phyloP scores from a whole-genome alignment of 352 stramenopile species.

The Pythium aquatile region DNA sequence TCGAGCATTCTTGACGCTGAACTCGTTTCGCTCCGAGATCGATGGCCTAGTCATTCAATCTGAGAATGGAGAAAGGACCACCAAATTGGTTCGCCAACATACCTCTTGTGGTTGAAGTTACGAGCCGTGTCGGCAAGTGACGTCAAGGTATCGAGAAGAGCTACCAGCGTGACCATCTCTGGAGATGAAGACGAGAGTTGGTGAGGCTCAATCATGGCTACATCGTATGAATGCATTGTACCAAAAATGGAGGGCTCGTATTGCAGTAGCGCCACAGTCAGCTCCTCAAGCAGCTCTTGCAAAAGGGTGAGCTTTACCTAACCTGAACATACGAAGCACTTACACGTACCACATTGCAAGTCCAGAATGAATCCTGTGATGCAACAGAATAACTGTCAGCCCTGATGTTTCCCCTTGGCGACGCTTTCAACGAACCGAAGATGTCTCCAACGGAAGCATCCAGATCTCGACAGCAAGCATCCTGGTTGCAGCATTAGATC shows the following conservation, averaged over 20 bases:
- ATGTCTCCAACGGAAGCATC: conserved; percentile 82
- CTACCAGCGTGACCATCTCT: conserved; percentile 75
- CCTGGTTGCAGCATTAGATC: conserved; percentile 31
- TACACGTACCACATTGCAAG: conserved; percentile 61
- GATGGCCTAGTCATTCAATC: conserved; percentile 32
- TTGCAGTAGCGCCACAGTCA: conserved; percentile 66
- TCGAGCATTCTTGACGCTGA: conserved; percentile 58
- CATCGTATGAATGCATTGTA: conserved; percentile 18
- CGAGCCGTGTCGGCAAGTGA: conserved; percentile 59
- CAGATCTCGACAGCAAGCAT: conserved; percentile 74
- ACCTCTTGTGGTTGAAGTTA: conserved; percentile 79
- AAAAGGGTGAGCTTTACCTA: neutral
- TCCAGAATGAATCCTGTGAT: conserved; percentile 77
- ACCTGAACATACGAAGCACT: neutral
- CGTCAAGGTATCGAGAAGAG: conserved; percentile 70
- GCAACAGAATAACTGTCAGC: neutral
- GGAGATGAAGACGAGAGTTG: neutral
- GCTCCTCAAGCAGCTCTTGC: conserved; percentile 71
- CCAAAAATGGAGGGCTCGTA: conserved; percentile 73
- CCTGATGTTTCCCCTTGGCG: neutral
- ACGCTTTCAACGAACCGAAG: conserved; percentile 45
- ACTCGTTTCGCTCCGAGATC: conserved; percentile 44
- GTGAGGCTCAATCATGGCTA: neutral
- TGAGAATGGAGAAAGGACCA: neutral
- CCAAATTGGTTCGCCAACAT: neutral